phyloP scores from a whole-genome alignment of 2,329 filamentous ascomycete genomes.

The Sordariomycetes sp. region DNA sequence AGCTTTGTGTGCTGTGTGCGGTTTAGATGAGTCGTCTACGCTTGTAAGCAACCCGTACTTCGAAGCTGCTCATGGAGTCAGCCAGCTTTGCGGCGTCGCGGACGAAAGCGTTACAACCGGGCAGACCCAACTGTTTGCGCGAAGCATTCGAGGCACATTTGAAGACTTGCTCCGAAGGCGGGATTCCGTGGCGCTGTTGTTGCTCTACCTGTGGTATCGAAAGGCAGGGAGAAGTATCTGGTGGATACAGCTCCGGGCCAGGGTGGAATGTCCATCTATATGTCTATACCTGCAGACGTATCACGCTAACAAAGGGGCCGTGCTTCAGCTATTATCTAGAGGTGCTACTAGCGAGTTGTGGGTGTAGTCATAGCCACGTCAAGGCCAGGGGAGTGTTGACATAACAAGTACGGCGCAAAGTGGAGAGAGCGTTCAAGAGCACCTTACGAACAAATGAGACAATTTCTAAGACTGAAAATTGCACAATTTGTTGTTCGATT shows the following conservation, averaged over 20 bases:
- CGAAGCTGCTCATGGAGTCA: constrained; percentile 23
- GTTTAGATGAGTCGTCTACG: constrained; percentile 19
- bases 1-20: constrained; percentile 13
- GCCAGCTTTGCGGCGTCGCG: constrained; percentile 16
- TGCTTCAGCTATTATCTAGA: too few species aligned
- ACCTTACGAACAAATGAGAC: too few species aligned
- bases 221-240: constrained; percentile 29
- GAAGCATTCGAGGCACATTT: constrained; percentile 22
- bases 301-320: constrained; percentile 12
- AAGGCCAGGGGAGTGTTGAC: too few species aligned
- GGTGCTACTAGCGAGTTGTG: too few species aligned
- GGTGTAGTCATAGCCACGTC: too few species aligned
- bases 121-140: constrained; percentile 21
- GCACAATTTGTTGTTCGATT: too few species aligned
- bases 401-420: too few species aligned
- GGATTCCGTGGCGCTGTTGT: constrained; percentile 26
- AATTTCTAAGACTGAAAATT: too few species aligned
- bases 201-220: constrained; percentile 32
- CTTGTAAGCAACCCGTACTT: constrained; percentile 25
- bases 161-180: constrained; percentile 17
- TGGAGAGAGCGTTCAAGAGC: too few species aligned
- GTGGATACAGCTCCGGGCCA: constrained; percentile 31
- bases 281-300: constrained; percentile 22
- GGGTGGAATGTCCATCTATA: constrained; percentile 32
- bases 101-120: constrained; percentile 20